Percentiles rank a stretch among this genome's conserved stretches.
Conservation (phyloP, 73 alveolate genomes). For the Stentor coeruleus region DNA sequence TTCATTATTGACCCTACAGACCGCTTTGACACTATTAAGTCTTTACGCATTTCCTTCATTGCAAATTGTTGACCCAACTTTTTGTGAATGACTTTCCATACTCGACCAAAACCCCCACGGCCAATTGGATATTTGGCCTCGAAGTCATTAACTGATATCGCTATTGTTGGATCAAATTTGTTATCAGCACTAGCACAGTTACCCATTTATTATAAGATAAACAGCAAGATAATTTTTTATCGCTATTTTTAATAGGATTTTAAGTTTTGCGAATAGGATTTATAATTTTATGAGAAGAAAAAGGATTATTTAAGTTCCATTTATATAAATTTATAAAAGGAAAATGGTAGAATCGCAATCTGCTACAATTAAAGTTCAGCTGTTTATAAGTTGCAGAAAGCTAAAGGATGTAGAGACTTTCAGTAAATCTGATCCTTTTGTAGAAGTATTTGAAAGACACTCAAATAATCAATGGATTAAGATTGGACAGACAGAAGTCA, state of each 20-base stretch:
- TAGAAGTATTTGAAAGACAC: conserved; percentile 9
- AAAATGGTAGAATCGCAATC: not conserved
- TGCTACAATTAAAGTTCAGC: not conserved
- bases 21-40: no score
- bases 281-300: not conserved
- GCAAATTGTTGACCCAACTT: no score
- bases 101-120: conserved; percentile 56
- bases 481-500: conserved; percentile 63
- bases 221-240: no score
- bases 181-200: no score
- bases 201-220: no score
- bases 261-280: no score
- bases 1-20: no score
- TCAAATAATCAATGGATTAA: conserved; percentile 31
- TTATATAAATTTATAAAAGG: not conserved
- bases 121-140: no score
- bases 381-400: not conserved
- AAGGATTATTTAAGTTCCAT: not conserved
- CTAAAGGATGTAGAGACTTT: conserved; percentile 20
- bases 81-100: conserved; percentile 49
- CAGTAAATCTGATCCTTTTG: conserved; percentile 31
- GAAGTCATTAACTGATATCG: no score
- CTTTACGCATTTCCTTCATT: no score
- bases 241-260: no score
- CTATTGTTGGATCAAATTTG: no score